These are phyloP conservation scores for Pichia scutulata DNA, from an alignment of 805 yeast species.

Conservation along the genomic window DNA sequence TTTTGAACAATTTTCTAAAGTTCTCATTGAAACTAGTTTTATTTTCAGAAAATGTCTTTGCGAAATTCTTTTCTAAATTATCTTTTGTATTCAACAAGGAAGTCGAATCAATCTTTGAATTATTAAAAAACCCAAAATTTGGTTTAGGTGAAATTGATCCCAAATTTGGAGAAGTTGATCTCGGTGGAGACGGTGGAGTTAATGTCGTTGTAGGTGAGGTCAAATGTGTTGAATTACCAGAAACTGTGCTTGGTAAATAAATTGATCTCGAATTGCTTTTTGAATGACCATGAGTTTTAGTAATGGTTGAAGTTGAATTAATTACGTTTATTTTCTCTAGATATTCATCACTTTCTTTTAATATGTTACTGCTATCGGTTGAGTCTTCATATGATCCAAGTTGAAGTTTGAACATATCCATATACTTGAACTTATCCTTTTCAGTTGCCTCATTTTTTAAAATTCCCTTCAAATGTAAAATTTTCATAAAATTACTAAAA, in stretches of 20 bases:
- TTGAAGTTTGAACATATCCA: slow-evolving; percentile 34
- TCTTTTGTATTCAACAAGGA: slow-evolving; percentile 34
- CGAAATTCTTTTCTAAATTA: slow-evolving; percentile 36
- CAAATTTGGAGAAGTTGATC: neutral
- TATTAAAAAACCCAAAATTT: slow-evolving; percentile 14
- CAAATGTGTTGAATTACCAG: slow-evolving; percentile 7
- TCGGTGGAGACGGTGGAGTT: slow-evolving; percentile 12
- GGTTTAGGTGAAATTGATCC: slow-evolving; percentile 1
- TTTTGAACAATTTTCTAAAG: slow-evolving; percentile 51
- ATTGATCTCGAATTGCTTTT: slow-evolving; percentile 10
- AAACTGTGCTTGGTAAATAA: slow-evolving; percentile 12
- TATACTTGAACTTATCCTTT: slow-evolving; percentile 30
- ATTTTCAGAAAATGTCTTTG: slow-evolving; percentile 41
- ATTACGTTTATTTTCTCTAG: slow-evolving; percentile 19
- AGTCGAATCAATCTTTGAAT: slow-evolving; percentile 24
- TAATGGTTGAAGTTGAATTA: neutral
- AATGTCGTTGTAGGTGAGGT: slow-evolving; percentile 10
- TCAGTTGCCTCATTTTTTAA: slow-evolving; percentile 25
- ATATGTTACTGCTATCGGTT: slow-evolving; percentile 19
- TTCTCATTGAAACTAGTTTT: slow-evolving; percentile 64
- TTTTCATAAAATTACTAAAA: slow-evolving; percentile 52
- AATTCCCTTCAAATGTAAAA: slow-evolving; percentile 54
- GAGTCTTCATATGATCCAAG: slow-evolving; percentile 28
- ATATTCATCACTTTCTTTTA: slow-evolving; percentile 23
- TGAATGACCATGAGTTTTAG: slow-evolving; percentile 5